phyloP scores from a whole-genome alignment of 352 stramenopile species.

The Phytophthora palmivora region DNA sequence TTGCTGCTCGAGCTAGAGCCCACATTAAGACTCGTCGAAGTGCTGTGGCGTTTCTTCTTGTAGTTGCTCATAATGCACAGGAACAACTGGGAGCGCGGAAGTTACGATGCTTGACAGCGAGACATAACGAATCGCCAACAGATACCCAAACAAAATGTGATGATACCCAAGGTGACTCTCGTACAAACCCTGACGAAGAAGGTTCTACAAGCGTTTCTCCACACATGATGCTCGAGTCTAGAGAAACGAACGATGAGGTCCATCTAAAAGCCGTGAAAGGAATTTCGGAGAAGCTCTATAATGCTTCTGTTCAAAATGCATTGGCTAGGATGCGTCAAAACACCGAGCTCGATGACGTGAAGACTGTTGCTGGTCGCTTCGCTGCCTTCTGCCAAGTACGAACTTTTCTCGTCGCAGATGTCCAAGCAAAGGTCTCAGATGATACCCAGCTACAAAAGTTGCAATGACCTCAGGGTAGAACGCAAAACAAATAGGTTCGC shows the following conservation, averaged over 20 bases:
- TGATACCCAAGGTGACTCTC: not conserved
- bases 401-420: slow-evolving; percentile 5
- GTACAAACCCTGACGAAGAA: not conserved
- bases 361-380: slow-evolving; percentile 38
- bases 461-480: not conserved
- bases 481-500: not conserved
- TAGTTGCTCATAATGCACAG: slow-evolving; percentile 34
- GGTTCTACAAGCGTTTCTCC: not conserved
- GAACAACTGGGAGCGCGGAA: slow-evolving; percentile 21
- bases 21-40: slow-evolving; percentile 35
- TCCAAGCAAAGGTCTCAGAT: not conserved
- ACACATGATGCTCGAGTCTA: not conserved
- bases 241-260: not conserved
- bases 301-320: slow-evolving; percentile 27
- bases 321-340: slow-evolving; percentile 30
- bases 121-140: not conserved
- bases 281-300: slow-evolving; percentile 28
- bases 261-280: slow-evolving; percentile 9
- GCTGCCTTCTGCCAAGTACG: slow-evolving; percentile 43
- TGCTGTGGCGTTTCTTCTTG: slow-evolving; percentile 25
- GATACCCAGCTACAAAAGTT: slow-evolving; percentile 2
- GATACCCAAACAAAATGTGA: not conserved
- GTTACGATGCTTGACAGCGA: slow-evolving; percentile 15
- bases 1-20: slow-evolving; percentile 44
- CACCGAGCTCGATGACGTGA: slow-evolving; percentile 39